phyloP scores from a whole-genome alignment of 2,329 filamentous ascomycete genomes.

The Eutypa lata region DNA sequence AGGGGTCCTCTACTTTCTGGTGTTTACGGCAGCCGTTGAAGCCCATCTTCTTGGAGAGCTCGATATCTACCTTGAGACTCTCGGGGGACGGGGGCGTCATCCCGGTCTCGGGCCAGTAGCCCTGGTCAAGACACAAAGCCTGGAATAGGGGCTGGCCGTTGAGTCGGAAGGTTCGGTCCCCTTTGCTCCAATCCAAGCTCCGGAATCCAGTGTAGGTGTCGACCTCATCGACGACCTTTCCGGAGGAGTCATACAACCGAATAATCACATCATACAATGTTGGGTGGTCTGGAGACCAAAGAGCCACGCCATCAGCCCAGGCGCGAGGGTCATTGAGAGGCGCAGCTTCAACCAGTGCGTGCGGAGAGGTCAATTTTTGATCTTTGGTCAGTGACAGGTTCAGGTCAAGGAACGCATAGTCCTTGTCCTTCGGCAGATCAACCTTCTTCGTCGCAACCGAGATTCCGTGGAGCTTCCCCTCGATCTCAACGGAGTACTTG shows the following conservation, averaged over 20 bases:
- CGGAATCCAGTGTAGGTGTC: conserved; percentile 61
- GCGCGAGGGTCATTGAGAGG: conserved; percentile 35
- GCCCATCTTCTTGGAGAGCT: conserved; percentile 56
- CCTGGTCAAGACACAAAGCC: conserved; percentile 57
- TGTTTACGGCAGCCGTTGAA: conserved; percentile 65
- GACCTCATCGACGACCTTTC: conserved; percentile 50
- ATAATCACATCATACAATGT: conserved; percentile 54
- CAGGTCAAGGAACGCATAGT: conserved; percentile 44
- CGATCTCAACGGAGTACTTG: conserved; percentile 48
- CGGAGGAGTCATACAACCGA: conserved; percentile 43
- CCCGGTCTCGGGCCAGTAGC: conserved; percentile 60
- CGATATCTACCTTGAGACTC: conserved; percentile 49
- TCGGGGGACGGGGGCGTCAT: conserved; percentile 53
- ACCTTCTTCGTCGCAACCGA: conserved; percentile 41
- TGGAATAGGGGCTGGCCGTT: conserved; percentile 60
- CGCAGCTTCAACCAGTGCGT: conserved; percentile 27
- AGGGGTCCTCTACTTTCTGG: conserved; percentile 61
- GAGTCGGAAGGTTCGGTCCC: conserved; percentile 56
- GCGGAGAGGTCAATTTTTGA: conserved; percentile 36
- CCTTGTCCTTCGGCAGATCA: conserved; percentile 45
- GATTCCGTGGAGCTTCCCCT: conserved; percentile 48
- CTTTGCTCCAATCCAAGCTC: conserved; percentile 54
- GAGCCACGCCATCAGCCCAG: conserved; percentile 54
- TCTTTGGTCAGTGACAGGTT: conserved; percentile 44
- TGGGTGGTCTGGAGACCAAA: conserved; percentile 60